Conservation (phyloP, 139 green algal species). For the Volvox reticuliferus region DNA sequence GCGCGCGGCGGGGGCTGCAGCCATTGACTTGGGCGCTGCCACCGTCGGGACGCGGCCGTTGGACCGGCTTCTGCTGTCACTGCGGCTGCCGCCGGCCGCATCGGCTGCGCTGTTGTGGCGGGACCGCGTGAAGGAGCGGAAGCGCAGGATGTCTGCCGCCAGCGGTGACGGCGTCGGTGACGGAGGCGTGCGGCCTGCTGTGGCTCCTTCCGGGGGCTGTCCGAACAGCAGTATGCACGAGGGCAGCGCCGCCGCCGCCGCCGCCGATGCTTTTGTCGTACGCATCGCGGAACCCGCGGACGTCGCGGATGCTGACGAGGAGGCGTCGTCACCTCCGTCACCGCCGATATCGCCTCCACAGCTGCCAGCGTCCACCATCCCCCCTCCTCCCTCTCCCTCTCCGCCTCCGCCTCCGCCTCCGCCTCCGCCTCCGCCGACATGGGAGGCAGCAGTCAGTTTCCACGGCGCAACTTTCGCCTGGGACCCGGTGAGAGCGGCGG, state of each 20-base stretch:
- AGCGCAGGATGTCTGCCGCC: neutral
- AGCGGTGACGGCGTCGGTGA: neutral
- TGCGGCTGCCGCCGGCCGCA: neutral
- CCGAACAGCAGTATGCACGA: neutral
- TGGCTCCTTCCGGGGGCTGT: too few species aligned
- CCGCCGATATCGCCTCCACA: neutral
- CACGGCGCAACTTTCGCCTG: constrained; percentile 49
- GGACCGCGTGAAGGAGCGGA: neutral
- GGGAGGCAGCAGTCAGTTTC: neutral
- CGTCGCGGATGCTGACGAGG: too few species aligned
- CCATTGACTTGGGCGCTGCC: neutral
- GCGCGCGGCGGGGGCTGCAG: neutral
- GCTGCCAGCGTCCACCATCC: neutral
- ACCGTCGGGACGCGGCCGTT: neutral
- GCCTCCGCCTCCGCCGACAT: neutral
- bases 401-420: neutral
- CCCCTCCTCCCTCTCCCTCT: neutral
- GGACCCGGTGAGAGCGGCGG: constrained; percentile 28
- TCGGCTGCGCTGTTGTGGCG: constrained; percentile 6
- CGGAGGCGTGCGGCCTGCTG: neutral
- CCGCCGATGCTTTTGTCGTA: neutral
- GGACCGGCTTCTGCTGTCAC: neutral
- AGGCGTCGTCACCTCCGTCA: neutral
- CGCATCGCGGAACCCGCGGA: neutral
- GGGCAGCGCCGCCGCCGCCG: neutral